These are phyloP conservation scores for Angomonas ambiguus DNA, from an alignment of 208 protist genomes.

Conservation along the genomic window DNA sequence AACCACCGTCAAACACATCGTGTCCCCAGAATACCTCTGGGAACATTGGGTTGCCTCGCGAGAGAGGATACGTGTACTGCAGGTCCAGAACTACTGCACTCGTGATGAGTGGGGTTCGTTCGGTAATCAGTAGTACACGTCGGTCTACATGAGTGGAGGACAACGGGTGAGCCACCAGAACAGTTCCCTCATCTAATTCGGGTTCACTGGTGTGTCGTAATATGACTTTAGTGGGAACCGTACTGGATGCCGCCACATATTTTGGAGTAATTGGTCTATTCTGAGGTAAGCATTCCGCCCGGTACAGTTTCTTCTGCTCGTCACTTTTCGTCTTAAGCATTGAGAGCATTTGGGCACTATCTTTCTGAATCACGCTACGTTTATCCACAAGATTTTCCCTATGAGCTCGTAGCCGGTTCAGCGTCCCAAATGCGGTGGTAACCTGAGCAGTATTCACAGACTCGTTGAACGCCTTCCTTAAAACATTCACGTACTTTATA, in stretches of 20 bases:
- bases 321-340: constrained; percentile 23
- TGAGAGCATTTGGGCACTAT: constrained; percentile 35
- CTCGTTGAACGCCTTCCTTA: constrained; percentile 56
- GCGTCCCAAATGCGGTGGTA: constrained; percentile 66
- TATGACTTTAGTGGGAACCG: constrained; percentile 44
- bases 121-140: constrained; percentile 76
- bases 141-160: constrained; percentile 78
- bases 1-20: constrained; percentile 80
- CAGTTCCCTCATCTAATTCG: constrained; percentile 59
- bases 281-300: constrained; percentile 31
- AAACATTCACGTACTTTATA: constrained; percentile 40
- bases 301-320: constrained; percentile 32
- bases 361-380: constrained; percentile 42
- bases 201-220: constrained; percentile 24
- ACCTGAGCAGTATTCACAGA: constrained; percentile 24
- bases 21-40: constrained; percentile 89
- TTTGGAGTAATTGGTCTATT: constrained; percentile 9
- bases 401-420: constrained; percentile 65
- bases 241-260: constrained; percentile 36
- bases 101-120: constrained; percentile 51
- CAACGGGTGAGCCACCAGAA: constrained; percentile 75
- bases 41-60: constrained; percentile 82
- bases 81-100: constrained; percentile 78
- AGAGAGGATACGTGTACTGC: constrained; percentile 70
- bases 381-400: constrained; percentile 54